Conservation (phyloP, 345 rosid genomes). For the Cardiospermum halicacabum region DNA sequence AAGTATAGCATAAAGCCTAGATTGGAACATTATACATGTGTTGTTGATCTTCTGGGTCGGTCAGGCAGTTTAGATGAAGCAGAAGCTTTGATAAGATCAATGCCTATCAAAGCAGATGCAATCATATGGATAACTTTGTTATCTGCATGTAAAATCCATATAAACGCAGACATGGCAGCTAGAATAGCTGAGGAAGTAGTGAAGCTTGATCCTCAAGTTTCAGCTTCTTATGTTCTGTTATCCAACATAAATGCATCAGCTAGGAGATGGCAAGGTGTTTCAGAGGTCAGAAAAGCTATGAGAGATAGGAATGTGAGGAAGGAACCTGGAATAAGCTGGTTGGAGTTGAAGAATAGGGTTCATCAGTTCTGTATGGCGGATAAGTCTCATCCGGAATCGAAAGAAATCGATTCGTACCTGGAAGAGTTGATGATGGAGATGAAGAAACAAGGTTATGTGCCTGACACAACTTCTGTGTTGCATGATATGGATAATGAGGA, state of each 20-base stretch:
- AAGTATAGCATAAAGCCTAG: constrained; percentile 46
- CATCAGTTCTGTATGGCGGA: constrained; percentile 62
- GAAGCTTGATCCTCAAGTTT: constrained; percentile 54
- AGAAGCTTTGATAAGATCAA: constrained; percentile 54
- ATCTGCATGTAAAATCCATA: constrained; percentile 66
- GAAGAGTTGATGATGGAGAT: constrained; percentile 55
- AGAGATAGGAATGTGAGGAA: constrained; percentile 64
- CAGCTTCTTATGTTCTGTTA: constrained; percentile 66
- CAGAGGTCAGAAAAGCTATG: constrained; percentile 56
- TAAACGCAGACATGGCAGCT: constrained; percentile 51
- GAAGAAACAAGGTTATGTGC: constrained; percentile 62
- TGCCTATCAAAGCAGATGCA: constrained; percentile 56
- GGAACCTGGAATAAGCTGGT: constrained; percentile 79
- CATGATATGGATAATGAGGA: constrained; percentile 82
- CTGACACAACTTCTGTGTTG: constrained; percentile 56
- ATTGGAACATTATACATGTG: constrained; percentile 58
- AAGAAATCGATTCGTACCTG: constrained; percentile 55
- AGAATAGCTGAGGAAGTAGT: constrained; percentile 53
- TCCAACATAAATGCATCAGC: constrained; percentile 62
- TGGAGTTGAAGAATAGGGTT: constrained; percentile 56
- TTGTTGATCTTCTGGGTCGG: constrained; percentile 72
- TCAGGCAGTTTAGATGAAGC: constrained; percentile 63
- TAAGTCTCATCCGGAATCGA: constrained; percentile 46
- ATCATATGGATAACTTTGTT: constrained; percentile 75
- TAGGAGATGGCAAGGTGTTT: constrained; percentile 61